Base-by-base conservation (phyloP, 352 stramenopile species). In the Pythium myriotylum region DNA sequence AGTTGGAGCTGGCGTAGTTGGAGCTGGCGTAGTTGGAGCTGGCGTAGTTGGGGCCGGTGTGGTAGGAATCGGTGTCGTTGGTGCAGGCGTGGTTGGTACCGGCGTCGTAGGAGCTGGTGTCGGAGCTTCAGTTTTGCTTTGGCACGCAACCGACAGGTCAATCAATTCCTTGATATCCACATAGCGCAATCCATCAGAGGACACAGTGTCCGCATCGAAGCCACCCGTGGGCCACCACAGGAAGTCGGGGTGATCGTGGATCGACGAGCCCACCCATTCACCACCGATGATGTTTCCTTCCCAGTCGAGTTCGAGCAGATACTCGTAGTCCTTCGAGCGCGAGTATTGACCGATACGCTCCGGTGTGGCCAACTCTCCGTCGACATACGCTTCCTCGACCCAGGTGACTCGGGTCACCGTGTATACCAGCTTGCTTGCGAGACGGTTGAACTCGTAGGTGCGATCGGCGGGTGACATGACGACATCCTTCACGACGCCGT, bases 171-270 rank as follows among this genome's bases (percentile, higher is more conserved):
- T 52, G 17, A 65, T n/a, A 16, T 57, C 57, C 17, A 43, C 3
- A 27, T 65, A 56, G 39, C 39, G 54, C 20, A 65, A 39, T 4
- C 39, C 37, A 33, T 56, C 48, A 17, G 17, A 22, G 12, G 47
- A 58, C 22, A 62, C 45, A 1, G 42, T 53, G 20, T 40, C 19
- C 0, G n/a, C 20, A 1, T 62, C 45, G 24, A 55, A 46, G 20
- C 45, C 46, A 24, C 46, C 57, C 20, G 77, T 68, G 7, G 78
- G 78, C 13, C 84, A 72, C 81, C 81, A 91, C 7, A 88, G 23
- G 57, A 88, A 91, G 48, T 91, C 81, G 0, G 77, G 71, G 61
- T 91, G 81, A 55, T 81, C 80, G n/a, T 70, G 59, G 51, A 75
- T 82, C 43, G 78, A 87, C 7, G 59, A 71, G 14, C 65, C 72